Conservation (phyloP, 2,329 filamentous ascomycete species). For the Aspergillus vadensis region DNA sequence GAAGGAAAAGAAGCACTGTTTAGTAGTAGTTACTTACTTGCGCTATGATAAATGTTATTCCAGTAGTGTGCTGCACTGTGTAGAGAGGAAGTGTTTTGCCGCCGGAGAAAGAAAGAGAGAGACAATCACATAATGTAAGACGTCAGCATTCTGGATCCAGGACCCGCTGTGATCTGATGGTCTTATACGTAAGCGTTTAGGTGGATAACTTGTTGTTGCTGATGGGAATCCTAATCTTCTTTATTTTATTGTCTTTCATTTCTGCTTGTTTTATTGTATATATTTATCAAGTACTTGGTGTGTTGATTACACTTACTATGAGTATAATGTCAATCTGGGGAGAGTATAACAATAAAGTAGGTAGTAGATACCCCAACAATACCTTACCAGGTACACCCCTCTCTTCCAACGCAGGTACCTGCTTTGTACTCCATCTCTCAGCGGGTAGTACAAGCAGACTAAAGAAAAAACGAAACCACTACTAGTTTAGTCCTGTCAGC, state of each 20-base stretch:
- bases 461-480: neutral
- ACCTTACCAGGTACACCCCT: conserved; percentile 3
- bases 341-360: too few species aligned
- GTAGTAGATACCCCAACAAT: neutral
- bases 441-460: neutral
- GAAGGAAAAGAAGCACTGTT: too few species aligned
- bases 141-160: conserved; percentile 1
- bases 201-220: too few species aligned
- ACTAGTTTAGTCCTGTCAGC: too few species aligned
- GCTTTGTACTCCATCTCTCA: conserved; percentile 4
- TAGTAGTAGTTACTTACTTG: neutral
- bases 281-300: too few species aligned
- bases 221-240: too few species aligned
- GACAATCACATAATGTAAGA: conserved; percentile 3
- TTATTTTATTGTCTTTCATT: too few species aligned
- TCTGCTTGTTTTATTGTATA: too few species aligned
- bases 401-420: conserved; percentile 9
- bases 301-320: neutral
- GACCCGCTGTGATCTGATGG: neutral
- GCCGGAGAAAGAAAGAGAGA: neutral
- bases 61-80: too few species aligned
- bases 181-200: neutral
- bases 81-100: neutral
- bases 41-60: neutral
- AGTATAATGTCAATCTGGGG: too few species aligned